phyloP scores from a whole-genome alignment of 345 rosid genomes.

The Erysimum cheiranthoides region DNA sequence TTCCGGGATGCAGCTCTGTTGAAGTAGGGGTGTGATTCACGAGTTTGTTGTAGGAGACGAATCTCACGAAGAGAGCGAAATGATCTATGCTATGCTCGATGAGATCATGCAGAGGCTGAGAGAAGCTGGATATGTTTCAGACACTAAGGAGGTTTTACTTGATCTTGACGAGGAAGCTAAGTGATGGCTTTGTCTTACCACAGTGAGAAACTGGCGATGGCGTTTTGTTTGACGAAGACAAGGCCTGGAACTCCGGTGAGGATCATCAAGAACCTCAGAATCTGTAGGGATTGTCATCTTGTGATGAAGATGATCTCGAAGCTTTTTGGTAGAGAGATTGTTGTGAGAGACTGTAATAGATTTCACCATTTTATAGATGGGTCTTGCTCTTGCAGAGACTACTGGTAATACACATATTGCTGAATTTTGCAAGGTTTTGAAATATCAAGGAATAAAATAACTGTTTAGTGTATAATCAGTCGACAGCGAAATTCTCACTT shows the following conservation, averaged over 20 bases:
- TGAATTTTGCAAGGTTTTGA: not conserved
- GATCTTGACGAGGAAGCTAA: slow-evolving; percentile 54
- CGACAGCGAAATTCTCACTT: not conserved
- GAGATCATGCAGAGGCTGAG: slow-evolving; percentile 57
- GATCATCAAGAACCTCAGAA: slow-evolving; percentile 45
- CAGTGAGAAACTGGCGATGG: slow-evolving; percentile 46
- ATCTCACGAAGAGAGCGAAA: slow-evolving; percentile 48
- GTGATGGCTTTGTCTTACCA: slow-evolving; percentile 40
- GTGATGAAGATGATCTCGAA: slow-evolving; percentile 49
- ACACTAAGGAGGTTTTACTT: slow-evolving; percentile 56
- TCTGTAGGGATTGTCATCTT: slow-evolving; percentile 47
- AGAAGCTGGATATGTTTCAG: slow-evolving; percentile 54
- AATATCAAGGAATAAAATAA: not conserved
- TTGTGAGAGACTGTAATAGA: slow-evolving; percentile 47
- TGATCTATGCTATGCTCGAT: slow-evolving; percentile 49
- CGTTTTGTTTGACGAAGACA: slow-evolving; percentile 40
- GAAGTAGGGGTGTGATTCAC: slow-evolving; percentile 53
- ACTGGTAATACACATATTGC: slow-evolving; percentile 28
- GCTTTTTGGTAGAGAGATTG: slow-evolving; percentile 43
- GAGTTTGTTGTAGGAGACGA: slow-evolving; percentile 61
- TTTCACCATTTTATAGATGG: slow-evolving; percentile 46
- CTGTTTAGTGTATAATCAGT: not conserved
- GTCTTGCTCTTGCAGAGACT: slow-evolving; percentile 42
- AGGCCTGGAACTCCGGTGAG: slow-evolving; percentile 43
- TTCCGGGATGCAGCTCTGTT: slow-evolving; percentile 59